A percentile compares a stretch with the other conserved stretches of the same genome.
Conservation (phyloP, 352 stramenopile species). For the Globisporangium spiculum region DNA sequence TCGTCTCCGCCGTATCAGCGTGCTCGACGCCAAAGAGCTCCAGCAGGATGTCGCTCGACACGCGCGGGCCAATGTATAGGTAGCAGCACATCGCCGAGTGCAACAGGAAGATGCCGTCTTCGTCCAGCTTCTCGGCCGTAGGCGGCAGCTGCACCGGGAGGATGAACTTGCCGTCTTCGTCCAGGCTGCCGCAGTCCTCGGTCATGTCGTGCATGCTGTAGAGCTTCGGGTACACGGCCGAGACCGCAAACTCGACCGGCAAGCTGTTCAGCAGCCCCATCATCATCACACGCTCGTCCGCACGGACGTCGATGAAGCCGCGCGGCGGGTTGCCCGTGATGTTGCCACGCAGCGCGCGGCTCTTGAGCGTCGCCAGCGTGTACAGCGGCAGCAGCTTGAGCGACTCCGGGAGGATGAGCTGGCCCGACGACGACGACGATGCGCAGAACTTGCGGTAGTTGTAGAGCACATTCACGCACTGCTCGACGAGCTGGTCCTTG, state of each 20-base stretch:
- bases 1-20: constrained; percentile 72
- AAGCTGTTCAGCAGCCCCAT: constrained; percentile 79
- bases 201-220: constrained; percentile 86
- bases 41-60: constrained; percentile 57
- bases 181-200: constrained; percentile 72
- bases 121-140: constrained; percentile 84
- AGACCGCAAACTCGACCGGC: constrained; percentile 81
- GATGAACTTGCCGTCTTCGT: constrained; percentile 76
- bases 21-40: constrained; percentile 85
- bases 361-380: constrained; percentile 86
- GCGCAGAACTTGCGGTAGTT: constrained; percentile 92
- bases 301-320: constrained; percentile 82
- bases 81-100: constrained; percentile 87
- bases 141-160: constrained; percentile 71
- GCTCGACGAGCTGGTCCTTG: constrained; percentile 79
- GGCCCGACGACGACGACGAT: constrained; percentile 84
- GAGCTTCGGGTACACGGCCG: constrained; percentile 84
- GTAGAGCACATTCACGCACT: constrained; percentile 86
- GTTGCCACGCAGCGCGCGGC: constrained; percentile 81
- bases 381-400: constrained; percentile 90
- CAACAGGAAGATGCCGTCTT: constrained; percentile 84
- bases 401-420: constrained; percentile 91
- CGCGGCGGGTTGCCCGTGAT: constrained; percentile 72
- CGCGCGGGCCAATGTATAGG: constrained; percentile 84
- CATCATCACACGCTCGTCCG: constrained; percentile 87